A percentile compares a stretch with the other conserved stretches of the same genome.
Conservation (phyloP, 108 stramenopile genomes). For the Discostella stelligeroides region DNA sequence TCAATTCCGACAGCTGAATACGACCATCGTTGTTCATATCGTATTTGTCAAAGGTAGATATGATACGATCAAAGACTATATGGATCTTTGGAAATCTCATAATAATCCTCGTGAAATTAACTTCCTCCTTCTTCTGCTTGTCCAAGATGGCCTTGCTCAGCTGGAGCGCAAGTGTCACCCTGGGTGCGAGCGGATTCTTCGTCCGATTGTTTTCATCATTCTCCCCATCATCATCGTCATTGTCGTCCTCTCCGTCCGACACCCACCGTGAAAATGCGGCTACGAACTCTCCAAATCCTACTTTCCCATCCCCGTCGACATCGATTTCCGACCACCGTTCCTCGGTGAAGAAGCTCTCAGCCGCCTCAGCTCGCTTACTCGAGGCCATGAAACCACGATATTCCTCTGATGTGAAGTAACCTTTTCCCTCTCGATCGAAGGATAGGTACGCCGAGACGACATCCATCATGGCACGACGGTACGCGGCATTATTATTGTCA, state of each 20-base stretch:
- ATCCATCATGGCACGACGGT: conserved; percentile 49
- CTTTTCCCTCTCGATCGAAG: conserved; percentile 52
- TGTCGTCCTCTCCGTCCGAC: conserved; percentile 28
- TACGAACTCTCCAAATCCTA: conserved; percentile 52
- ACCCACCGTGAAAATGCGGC: conserved; percentile 54
- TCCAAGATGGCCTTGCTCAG: conserved; percentile 47
- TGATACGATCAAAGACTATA: conserved; percentile 49
- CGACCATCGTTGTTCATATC: conserved; percentile 34
- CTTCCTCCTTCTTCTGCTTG: conserved; percentile 33
- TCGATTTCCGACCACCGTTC: conserved; percentile 49
- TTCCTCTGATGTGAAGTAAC: conserved; percentile 49
- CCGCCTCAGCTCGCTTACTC: conserved; percentile 49
- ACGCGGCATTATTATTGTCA: conserved; percentile 31
- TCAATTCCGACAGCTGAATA: conserved; percentile 37
- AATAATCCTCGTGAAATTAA: conserved; percentile 49
- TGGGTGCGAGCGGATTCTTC: conserved; percentile 39
- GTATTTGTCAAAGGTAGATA: conserved; percentile 33
- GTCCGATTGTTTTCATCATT: conserved; percentile 24
- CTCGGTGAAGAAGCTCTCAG: conserved; percentile 39
- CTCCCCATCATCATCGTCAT: conserved; percentile 36
- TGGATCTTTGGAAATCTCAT: conserved; percentile 56
- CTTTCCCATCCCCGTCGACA: conserved; percentile 39
- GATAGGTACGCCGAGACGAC: conserved; percentile 55
- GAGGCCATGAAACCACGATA: conserved; percentile 45
- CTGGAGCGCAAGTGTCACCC: conserved; percentile 45